Evolutionary conservation across 2,329 filamentous ascomycete genomes (phyloP).

Genomic region (Tolypocladium ovalisporum): DNA sequence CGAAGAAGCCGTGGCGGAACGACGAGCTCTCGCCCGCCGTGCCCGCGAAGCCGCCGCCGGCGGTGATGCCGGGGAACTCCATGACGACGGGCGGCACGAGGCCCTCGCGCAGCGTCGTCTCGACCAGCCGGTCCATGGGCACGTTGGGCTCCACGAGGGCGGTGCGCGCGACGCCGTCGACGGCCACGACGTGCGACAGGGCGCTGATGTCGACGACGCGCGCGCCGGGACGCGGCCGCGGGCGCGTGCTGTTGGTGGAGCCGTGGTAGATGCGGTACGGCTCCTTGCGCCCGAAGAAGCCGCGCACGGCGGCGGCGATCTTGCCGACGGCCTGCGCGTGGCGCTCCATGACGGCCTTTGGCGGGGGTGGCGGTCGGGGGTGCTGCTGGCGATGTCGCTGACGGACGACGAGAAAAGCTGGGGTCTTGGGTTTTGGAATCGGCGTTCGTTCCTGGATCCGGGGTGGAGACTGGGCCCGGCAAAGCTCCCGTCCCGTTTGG

Average conservation of each 20-base stretch:
- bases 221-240: constrained; percentile 21
- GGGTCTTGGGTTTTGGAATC: neutral
- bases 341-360: constrained; percentile 29
- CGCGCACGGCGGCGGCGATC: constrained; percentile 35
- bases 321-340: constrained; percentile 36
- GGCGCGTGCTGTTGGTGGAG: constrained; percentile 63
- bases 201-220: constrained; percentile 50
- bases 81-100: constrained; percentile 63
- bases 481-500: neutral
- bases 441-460: constrained; percentile 1
- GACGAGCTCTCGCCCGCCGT: constrained; percentile 61
- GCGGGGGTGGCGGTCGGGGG: neutral
- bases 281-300: constrained; percentile 34
- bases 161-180: constrained; percentile 43
- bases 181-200: constrained; percentile 51
- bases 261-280: constrained; percentile 70
- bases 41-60: constrained; percentile 60
- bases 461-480: neutral
- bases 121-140: constrained; percentile 61
- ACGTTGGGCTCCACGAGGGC: constrained; percentile 68
- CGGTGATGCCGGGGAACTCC: constrained; percentile 69
- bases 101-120: constrained; percentile 51
- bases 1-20: constrained; percentile 63
- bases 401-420: neutral
- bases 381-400: neutral